phyloP scores from a whole-genome alignment of 1,284 basidiomycete species.

The Salmacisia buchloeana region DNA sequence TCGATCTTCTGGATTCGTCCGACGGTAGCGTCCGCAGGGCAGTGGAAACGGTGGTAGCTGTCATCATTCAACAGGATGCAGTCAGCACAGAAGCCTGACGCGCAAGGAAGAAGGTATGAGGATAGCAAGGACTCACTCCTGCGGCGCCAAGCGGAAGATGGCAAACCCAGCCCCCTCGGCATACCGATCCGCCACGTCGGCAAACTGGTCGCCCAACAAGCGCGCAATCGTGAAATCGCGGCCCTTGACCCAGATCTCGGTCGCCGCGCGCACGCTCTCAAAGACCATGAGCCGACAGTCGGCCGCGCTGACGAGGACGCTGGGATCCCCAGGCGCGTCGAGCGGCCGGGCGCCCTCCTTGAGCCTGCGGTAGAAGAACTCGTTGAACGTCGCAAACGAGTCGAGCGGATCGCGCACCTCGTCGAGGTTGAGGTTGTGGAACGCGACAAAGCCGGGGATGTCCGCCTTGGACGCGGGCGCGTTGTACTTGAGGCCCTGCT shows the following conservation, averaged over 20 bases:
- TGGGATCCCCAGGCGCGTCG: slow-evolving; percentile 67
- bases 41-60: slow-evolving; percentile 87
- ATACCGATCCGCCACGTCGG: slow-evolving; percentile 64
- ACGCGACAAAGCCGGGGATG: slow-evolving; percentile 80
- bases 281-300: slow-evolving; percentile 95
- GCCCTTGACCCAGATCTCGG: slow-evolving; percentile 92
- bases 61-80: slow-evolving; percentile 53
- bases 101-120: slow-evolving; percentile 54
- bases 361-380: slow-evolving; percentile 87
- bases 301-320: slow-evolving; percentile 74
- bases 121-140: slow-evolving; percentile 53
- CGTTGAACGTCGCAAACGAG: slow-evolving; percentile 80
- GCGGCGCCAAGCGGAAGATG: slow-evolving; percentile 70
- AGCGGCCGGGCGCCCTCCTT: slow-evolving; percentile 75
- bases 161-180: slow-evolving; percentile 68
- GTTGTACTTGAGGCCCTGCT: slow-evolving; percentile 92
- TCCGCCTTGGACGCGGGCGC: slow-evolving; percentile 74
- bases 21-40: slow-evolving; percentile 71
- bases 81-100: neutral
- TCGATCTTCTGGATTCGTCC: slow-evolving; percentile 55
- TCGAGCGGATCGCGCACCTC: slow-evolving; percentile 78
- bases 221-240: slow-evolving; percentile 77
- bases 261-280: slow-evolving; percentile 75
- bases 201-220: slow-evolving; percentile 74
- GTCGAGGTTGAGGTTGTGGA: slow-evolving; percentile 75